Percentiles rank a stretch among this genome's conserved stretches.
Conservation (phyloP, 345 rosid genomes). For the Kernera saxatilis region DNA sequence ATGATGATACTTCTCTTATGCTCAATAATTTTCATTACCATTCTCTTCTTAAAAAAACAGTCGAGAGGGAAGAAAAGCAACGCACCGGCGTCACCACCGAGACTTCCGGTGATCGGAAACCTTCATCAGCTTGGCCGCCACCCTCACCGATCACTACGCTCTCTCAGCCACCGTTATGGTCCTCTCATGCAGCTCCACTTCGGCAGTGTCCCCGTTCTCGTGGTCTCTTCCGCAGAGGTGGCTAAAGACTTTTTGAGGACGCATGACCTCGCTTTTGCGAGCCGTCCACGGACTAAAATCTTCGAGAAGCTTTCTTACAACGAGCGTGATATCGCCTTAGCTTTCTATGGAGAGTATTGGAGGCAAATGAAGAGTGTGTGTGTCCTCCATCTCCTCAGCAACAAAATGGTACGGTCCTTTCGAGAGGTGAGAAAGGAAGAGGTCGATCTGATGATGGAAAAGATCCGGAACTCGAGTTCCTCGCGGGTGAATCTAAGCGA, state of each 20-base stretch:
- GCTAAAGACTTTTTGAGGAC: slow-evolving; percentile 50
- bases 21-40: not conserved
- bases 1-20: slow-evolving; percentile 17
- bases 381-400: slow-evolving; percentile 45
- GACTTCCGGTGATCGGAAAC: slow-evolving; percentile 57
- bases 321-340: slow-evolving; percentile 30
- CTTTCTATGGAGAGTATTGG: slow-evolving; percentile 73
- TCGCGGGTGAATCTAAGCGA: slow-evolving; percentile 37
- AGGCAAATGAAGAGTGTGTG: slow-evolving; percentile 52
- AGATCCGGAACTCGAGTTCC: slow-evolving; percentile 16
- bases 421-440: slow-evolving; percentile 44
- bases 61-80: not conserved
- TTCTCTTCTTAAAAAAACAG: slow-evolving; percentile 1
- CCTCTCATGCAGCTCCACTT: slow-evolving; percentile 57
- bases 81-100: slow-evolving; percentile 45
- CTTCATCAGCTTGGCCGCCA: slow-evolving; percentile 44
- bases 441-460: slow-evolving; percentile 26
- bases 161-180: slow-evolving; percentile 42
- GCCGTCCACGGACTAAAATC: slow-evolving; percentile 31
- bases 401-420: slow-evolving; percentile 42
- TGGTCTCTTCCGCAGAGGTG: slow-evolving; percentile 49
- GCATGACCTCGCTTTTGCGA: slow-evolving; percentile 46
- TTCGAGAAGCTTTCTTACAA: slow-evolving; percentile 35
- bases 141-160: slow-evolving; percentile 44
- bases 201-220: slow-evolving; percentile 38